phyloP scores from a whole-genome alignment of 2,329 filamentous ascomycete species.

The Pezicula radicicola region DNA sequence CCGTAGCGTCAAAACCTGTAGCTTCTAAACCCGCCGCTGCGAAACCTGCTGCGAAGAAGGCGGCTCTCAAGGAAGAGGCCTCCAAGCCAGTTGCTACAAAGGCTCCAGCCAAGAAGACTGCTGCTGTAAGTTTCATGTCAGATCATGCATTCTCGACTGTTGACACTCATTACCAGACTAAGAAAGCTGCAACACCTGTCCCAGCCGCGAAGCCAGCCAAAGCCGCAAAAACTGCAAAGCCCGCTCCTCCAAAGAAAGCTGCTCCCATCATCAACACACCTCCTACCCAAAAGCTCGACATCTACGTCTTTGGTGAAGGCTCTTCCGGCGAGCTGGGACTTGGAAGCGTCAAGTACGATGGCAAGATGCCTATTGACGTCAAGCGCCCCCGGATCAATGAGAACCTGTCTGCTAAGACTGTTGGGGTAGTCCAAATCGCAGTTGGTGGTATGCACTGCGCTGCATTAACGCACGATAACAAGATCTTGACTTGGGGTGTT shows the following conservation, averaged over 20 bases:
- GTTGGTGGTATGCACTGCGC: slow-evolving; percentile 81
- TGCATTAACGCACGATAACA: slow-evolving; percentile 75
- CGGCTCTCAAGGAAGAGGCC: slow-evolving; percentile 17
- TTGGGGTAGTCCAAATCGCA: slow-evolving; percentile 71
- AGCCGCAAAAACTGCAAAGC: slow-evolving; percentile 17
- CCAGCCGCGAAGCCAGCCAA: slow-evolving; percentile 17
- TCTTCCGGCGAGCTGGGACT: slow-evolving; percentile 80
- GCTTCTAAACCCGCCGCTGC: slow-evolving; percentile 6
- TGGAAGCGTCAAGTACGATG: slow-evolving; percentile 60
- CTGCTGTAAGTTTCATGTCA: slow-evolving; percentile 7
- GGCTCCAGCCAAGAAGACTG: slow-evolving; percentile 9
- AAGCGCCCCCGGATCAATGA: slow-evolving; percentile 71
- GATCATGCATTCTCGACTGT: slow-evolving; percentile 2
- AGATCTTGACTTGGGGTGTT: slow-evolving; percentile 82
- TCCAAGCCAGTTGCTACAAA: slow-evolving; percentile 6
- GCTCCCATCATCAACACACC: slow-evolving; percentile 57
- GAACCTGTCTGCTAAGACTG: slow-evolving; percentile 49
- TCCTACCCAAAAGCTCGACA: slow-evolving; percentile 62
- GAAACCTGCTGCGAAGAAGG: slow-evolving; percentile 17
- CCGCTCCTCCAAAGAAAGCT: slow-evolving; percentile 24
- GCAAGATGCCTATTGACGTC: slow-evolving; percentile 64
- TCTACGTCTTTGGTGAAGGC: slow-evolving; percentile 80
- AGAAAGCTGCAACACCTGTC: slow-evolving; percentile 1
- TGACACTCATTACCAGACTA: neutral
- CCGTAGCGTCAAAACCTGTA: slow-evolving; percentile 16